Evolutionary conservation across 139 green algal genomes (phyloP).

Genomic region (Chlamydomonas incerta): DNA sequence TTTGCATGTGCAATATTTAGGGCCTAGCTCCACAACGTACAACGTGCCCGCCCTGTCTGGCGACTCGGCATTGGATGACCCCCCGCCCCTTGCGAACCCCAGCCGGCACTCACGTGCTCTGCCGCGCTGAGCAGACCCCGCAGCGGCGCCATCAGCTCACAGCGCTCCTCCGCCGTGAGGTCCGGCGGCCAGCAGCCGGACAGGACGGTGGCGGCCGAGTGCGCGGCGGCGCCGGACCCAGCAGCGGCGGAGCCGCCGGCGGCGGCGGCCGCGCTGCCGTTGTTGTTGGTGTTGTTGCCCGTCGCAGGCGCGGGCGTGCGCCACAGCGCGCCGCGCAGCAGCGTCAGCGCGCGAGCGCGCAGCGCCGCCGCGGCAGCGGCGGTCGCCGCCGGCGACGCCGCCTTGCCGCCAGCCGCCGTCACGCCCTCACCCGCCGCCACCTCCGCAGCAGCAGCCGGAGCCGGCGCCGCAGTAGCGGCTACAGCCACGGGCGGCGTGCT

Average conservation of each 20-base stretch:
- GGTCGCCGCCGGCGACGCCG: background rate
- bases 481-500: background rate
- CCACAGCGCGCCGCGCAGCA: constrained; percentile 35
- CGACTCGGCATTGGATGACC: too few species aligned
- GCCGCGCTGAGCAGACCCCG: constrained; percentile 1
- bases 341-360: background rate
- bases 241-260: background rate
- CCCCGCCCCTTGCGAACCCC: too few species aligned
- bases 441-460: background rate
- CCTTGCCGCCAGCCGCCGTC: background rate
- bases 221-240: background rate
- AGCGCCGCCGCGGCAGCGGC: background rate
- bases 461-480: background rate
- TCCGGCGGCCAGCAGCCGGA: background rate
- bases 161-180: constrained; percentile 29
- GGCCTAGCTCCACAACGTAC: too few species aligned
- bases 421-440: background rate
- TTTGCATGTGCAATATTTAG: too few species aligned
- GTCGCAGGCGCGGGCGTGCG: background rate
- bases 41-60: too few species aligned
- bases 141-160: constrained; percentile 33
- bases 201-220: background rate
- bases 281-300: background rate
- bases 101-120: constrained; percentile 33
- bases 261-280: background rate